Evolutionary conservation across 2,329 filamentous ascomycete species (phyloP).

Genomic region (Stemphylium beticola): DNA sequence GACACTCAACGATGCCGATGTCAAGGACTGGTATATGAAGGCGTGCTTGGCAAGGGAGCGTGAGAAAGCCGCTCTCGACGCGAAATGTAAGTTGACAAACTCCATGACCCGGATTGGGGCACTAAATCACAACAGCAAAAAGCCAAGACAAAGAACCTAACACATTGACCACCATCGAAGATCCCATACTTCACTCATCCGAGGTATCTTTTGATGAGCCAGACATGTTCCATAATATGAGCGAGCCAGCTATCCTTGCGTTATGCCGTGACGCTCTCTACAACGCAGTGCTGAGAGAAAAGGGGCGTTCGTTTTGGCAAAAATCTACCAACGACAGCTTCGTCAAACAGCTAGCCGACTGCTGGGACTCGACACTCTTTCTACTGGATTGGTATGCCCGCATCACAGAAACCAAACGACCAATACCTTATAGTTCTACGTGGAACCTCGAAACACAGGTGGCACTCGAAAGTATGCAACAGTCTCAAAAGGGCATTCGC

Average conservation of each 20-base stretch:
- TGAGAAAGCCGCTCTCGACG: not conserved
- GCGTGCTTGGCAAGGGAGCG: slow-evolving; percentile 30
- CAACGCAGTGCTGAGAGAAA: slow-evolving; percentile 55
- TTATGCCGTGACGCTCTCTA: slow-evolving; percentile 56
- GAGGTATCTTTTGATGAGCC: slow-evolving; percentile 32
- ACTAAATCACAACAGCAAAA: slow-evolving; percentile 22
- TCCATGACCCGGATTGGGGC: not conserved
- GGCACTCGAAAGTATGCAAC: slow-evolving; percentile 59
- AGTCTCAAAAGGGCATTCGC: slow-evolving; percentile 61
- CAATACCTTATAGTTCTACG: slow-evolving; percentile 62
- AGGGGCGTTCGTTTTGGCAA: slow-evolving; percentile 51
- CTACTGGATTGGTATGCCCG: slow-evolving; percentile 62
- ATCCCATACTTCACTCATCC: slow-evolving; percentile 36
- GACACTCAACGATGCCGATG: slow-evolving; percentile 57
- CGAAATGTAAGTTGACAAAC: slow-evolving; percentile 21
- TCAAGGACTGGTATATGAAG: slow-evolving; percentile 57
- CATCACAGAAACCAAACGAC: slow-evolving; percentile 55
- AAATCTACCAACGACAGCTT: slow-evolving; percentile 54
- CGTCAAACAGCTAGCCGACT: slow-evolving; percentile 58
- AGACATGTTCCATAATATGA: slow-evolving; percentile 53
- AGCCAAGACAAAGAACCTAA: slow-evolving; percentile 23
- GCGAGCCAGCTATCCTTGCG: slow-evolving; percentile 57
- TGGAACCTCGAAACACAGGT: slow-evolving; percentile 66
- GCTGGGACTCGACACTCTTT: slow-evolving; percentile 61
- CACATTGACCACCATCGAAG: slow-evolving; percentile 36